A percentile compares a stretch with the other conserved stretches of the same genome.
These are phyloP conservation scores for Penicillium malachiteum DNA, from an alignment of 495 filamentous ascomycete species.

Conservation along the genomic window DNA sequence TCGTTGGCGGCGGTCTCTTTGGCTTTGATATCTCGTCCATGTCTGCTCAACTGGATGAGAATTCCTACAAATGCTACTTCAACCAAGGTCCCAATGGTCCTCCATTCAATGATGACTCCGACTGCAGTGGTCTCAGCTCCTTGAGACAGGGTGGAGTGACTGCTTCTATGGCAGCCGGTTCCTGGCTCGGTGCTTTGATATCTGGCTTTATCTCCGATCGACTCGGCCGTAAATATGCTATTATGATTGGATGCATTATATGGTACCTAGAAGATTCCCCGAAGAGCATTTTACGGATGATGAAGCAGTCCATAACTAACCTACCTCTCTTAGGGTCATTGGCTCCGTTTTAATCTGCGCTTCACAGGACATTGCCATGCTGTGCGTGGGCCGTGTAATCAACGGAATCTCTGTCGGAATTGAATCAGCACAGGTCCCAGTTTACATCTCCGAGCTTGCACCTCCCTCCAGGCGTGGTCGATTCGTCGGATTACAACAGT, in stretches of 20 bases:
- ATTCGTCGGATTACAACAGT: slow-evolving; percentile 70
- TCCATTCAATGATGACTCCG: slow-evolving; percentile 18
- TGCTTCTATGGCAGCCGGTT: slow-evolving; percentile 72
- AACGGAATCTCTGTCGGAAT: slow-evolving; percentile 77
- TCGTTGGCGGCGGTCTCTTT: slow-evolving; percentile 77
- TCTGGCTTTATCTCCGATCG: slow-evolving; percentile 68
- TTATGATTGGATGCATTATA: slow-evolving; percentile 61
- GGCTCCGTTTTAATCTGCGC: slow-evolving; percentile 71
- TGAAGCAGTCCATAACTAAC: slow-evolving; percentile 4
- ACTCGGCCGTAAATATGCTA: slow-evolving; percentile 64
- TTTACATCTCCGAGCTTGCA: slow-evolving; percentile 74
- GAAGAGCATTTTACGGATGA: not conserved
- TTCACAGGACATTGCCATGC: slow-evolving; percentile 70
- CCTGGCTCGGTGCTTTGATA: slow-evolving; percentile 67
- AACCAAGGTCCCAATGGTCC: slow-evolving; percentile 41
- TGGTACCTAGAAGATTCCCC: slow-evolving; percentile 50
- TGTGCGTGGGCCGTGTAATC: slow-evolving; percentile 72
- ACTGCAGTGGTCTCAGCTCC: slow-evolving; percentile 49
- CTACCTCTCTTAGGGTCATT: slow-evolving; percentile 40
- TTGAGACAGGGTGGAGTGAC: slow-evolving; percentile 60
- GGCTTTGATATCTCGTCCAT: slow-evolving; percentile 84
- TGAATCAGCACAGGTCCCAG: slow-evolving; percentile 75
- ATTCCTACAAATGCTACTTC: slow-evolving; percentile 63
- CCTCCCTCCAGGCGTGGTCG: slow-evolving; percentile 68
- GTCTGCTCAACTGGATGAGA: slow-evolving; percentile 67